A percentile compares a stretch with the other conserved stretches of the same genome.
Conservation (phyloP, 768 basidiomycete species). For the Cyathus striatus region DNA sequence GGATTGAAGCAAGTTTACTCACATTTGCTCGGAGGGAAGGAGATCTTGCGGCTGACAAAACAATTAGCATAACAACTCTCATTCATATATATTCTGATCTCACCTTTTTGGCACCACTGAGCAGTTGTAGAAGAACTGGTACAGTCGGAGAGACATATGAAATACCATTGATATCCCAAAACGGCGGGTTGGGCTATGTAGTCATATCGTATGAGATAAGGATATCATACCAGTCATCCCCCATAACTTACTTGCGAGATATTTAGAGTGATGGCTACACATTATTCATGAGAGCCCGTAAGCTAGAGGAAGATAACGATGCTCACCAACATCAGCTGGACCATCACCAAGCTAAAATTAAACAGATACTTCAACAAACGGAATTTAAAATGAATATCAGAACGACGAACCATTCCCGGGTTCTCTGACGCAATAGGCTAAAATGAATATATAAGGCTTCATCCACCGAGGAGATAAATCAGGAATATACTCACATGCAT, state of each 20-base stretch:
- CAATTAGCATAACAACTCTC: neutral
- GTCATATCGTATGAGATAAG: neutral
- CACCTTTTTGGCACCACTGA: conserved; percentile 37
- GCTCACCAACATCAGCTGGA: neutral
- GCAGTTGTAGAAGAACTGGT: conserved; percentile 48
- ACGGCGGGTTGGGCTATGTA: conserved; percentile 21
- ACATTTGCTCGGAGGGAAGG: conserved; percentile 26
- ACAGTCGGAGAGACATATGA: conserved; percentile 33
- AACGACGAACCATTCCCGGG: conserved; percentile 11
- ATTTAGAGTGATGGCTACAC: conserved; percentile 10
- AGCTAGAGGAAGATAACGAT: no score
- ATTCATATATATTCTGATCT: neutral
- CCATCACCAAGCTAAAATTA: neutral
- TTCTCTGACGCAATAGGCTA: conserved; percentile 10
- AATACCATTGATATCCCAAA: conserved; percentile 24
- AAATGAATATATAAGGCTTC: neutral
- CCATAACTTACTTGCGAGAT: conserved; percentile 11
- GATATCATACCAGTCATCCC: neutral
- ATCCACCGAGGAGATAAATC: neutral
- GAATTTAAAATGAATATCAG: neutral
- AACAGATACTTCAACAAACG: neutral
- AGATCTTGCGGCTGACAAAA: conserved; percentile 29
- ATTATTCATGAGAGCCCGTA: no score
- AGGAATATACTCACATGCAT: conserved; percentile 19
- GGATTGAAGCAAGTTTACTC: neutral